Conservation (phyloP, 108 stramenopile species). For the Cyclostephanos tholiformis region DNA sequence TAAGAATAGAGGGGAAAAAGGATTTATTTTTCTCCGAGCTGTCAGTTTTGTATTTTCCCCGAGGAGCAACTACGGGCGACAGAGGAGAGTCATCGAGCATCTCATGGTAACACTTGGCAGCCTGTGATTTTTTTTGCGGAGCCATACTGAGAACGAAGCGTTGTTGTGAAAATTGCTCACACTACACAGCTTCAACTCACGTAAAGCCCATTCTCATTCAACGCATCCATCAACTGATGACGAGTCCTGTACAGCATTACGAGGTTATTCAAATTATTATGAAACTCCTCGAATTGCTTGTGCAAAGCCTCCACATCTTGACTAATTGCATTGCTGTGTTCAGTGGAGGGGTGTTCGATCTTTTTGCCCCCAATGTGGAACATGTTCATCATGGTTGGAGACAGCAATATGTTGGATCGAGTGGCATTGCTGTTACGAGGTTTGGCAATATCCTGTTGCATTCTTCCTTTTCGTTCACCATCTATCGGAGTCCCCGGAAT, state of each 20-base stretch:
- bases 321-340: slow-evolving; percentile 28
- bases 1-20: neutral
- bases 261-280: slow-evolving; percentile 39
- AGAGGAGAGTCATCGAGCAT: slow-evolving; percentile 41
- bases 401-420: neutral
- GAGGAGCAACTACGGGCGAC: slow-evolving; percentile 17
- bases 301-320: slow-evolving; percentile 32
- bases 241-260: slow-evolving; percentile 25
- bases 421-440: neutral
- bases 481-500: no score
- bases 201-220: slow-evolving; percentile 39
- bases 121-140: slow-evolving; percentile 9
- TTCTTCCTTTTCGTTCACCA: no score
- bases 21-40: neutral
- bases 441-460: no score
- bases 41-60: neutral
- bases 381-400: neutral
- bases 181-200: slow-evolving; percentile 15
- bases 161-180: neutral
- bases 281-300: slow-evolving; percentile 31
- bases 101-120: slow-evolving; percentile 38
- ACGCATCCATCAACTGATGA: slow-evolving; percentile 33
- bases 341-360: neutral
- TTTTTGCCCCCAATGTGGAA: slow-evolving; percentile 12
- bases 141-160: neutral